Conservation (phyloP, 768 basidiomycete genomes). For the Lentinus tigrinus region DNA sequence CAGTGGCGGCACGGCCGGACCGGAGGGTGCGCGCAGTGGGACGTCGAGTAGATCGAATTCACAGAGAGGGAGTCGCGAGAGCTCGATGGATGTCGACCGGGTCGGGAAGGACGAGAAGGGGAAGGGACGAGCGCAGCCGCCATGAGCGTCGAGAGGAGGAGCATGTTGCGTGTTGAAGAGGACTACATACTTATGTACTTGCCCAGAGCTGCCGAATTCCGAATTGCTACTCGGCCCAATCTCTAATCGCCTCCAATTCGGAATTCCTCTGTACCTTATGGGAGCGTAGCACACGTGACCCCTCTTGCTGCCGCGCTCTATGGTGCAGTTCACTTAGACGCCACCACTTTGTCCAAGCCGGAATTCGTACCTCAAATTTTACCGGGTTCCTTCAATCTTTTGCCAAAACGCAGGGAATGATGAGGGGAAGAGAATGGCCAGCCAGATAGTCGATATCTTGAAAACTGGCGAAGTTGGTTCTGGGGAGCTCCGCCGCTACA, state of each 20-base stretch:
- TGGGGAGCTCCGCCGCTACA: too few relatives aligned
- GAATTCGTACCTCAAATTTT: too few relatives aligned
- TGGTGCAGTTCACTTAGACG: too few relatives aligned
- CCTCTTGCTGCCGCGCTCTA: conserved; percentile 6
- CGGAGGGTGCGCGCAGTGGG: not conserved
- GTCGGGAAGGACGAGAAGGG: conserved; percentile 9
- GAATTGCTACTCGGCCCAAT: conserved; percentile 21
- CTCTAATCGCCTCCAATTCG: conserved; percentile 20
- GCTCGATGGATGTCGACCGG: conserved; percentile 5
- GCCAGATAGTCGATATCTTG: too few relatives aligned
- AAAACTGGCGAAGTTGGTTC: too few relatives aligned
- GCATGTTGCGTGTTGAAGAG: not conserved
- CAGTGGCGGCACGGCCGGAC: conserved; percentile 1
- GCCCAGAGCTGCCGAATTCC: conserved; percentile 23
- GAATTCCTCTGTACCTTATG: conserved; percentile 20
- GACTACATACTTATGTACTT: conserved; percentile 19
- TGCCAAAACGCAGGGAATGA: too few relatives aligned
- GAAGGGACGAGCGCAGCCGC: conserved; percentile 12
- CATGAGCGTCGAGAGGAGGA: not conserved
- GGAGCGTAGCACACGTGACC: conserved; percentile 13
- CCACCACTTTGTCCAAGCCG: too few relatives aligned
- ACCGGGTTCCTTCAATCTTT: too few relatives aligned
- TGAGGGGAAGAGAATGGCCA: too few relatives aligned
- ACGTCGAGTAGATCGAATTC: not conserved
- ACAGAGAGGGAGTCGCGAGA: conserved; percentile 9